Percentiles rank a stretch among this genome's conserved stretches.
phyloP scores from a whole-genome alignment of 2,329 filamentous ascomycete genomes.

The Fusarium scirpi region DNA sequence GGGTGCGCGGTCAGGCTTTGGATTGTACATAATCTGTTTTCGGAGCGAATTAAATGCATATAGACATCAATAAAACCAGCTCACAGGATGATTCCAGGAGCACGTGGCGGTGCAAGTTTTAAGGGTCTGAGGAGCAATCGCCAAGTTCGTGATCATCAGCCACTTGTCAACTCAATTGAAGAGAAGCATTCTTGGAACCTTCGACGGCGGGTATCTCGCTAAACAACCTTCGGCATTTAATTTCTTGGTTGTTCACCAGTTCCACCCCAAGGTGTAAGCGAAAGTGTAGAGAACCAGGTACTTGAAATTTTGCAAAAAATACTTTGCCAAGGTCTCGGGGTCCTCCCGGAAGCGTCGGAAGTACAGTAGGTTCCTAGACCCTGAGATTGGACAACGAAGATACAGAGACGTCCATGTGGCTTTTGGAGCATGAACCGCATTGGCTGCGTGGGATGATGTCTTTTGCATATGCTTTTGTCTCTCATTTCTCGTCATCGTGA shows the following conservation, averaged over 20 bases:
- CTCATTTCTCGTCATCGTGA: slow-evolving; percentile 4
- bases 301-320: slow-evolving; percentile 22
- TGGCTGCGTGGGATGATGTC: background rate
- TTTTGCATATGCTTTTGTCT: background rate
- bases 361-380: background rate
- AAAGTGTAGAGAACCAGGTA: slow-evolving; percentile 22
- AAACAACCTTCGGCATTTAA: slow-evolving; percentile 10
- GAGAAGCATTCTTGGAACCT: slow-evolving; percentile 17
- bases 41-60: slow-evolving; percentile 11
- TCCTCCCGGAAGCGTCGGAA: slow-evolving; percentile 35
- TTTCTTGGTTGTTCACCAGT: background rate
- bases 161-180: slow-evolving; percentile 10
- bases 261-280: slow-evolving; percentile 25
- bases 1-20: background rate
- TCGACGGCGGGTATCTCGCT: background rate
- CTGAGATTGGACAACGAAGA: slow-evolving; percentile 20
- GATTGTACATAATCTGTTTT: slow-evolving; percentile 10
- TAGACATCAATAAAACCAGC: slow-evolving; percentile 24
- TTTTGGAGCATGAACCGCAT: slow-evolving; percentile 3
- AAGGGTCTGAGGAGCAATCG: background rate
- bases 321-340: slow-evolving; percentile 17
- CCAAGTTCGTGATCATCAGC: background rate
- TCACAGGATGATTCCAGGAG: slow-evolving; percentile 3
- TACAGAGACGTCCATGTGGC: slow-evolving; percentile 18
- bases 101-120: slow-evolving; percentile 9